These are phyloP conservation scores for Herpetospermum pedunculosum DNA, from an alignment of 306 rosid genomes.

Conservation along the genomic window DNA sequence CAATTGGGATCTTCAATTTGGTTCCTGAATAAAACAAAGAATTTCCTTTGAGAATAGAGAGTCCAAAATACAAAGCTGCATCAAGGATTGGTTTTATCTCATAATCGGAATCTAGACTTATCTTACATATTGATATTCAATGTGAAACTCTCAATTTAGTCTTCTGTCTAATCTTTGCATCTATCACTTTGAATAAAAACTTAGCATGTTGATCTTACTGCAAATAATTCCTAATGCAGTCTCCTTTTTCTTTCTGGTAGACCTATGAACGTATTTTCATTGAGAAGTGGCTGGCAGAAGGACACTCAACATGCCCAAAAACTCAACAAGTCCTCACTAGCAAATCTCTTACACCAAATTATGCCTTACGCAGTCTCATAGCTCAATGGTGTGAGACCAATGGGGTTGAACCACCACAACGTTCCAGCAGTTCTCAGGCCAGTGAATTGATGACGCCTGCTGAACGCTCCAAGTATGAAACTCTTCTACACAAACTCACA, in stretches of 20 bases:
- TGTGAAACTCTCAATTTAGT: not conserved
- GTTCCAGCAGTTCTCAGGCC: conserved; percentile 49
- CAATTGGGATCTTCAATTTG: not conserved
- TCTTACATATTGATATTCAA: not conserved
- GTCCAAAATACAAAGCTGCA: not conserved
- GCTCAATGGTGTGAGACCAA: conserved; percentile 91
- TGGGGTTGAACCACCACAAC: conserved; percentile 85
- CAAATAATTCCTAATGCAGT: conserved; percentile 1
- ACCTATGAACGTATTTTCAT: conserved; percentile 87
- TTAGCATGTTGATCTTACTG: not conserved
- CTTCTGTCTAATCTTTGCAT: not conserved
- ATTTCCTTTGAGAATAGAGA: not conserved
- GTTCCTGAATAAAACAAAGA: not conserved
- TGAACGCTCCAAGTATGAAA: conserved; percentile 53
- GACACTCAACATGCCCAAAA: conserved; percentile 87
- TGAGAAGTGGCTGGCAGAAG: conserved; percentile 81
- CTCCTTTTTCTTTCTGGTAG: conserved; percentile 38
- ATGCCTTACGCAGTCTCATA: conserved; percentile 78
- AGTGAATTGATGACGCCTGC: conserved; percentile 53
- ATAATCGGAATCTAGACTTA: not conserved
- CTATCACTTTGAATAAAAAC: not conserved
- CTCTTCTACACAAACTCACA: conserved; percentile 53
- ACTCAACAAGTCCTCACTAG: conserved; percentile 68
- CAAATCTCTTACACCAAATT: conserved; percentile 77
- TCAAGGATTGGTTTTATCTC: not conserved